phyloP scores from a whole-genome alignment of 192 early-diverging fungal genomes.

The Coemansia sp. region DNA sequence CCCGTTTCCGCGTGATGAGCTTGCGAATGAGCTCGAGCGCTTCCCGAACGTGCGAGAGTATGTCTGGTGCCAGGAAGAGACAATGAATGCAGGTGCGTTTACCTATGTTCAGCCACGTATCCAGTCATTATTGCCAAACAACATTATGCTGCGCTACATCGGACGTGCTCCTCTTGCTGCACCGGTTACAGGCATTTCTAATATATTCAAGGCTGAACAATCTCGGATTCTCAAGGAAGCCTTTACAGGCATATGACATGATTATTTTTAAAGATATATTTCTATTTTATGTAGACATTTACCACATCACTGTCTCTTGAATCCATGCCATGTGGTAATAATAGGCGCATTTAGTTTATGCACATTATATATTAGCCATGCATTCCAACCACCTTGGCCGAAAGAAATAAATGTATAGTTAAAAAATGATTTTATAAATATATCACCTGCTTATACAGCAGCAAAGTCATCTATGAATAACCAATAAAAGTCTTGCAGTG shows the following conservation, averaged over 20 bases:
- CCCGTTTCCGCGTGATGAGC: conserved; percentile 80
- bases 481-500: too few species aligned
- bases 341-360: too few species aligned
- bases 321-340: too few species aligned
- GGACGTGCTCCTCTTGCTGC: conserved; percentile 73
- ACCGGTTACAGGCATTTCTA: conserved; percentile 76
- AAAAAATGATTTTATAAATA: too few species aligned
- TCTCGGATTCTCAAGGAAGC: conserved; percentile 47
- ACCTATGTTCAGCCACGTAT: conserved; percentile 86
- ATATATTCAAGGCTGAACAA: conserved; percentile 69
- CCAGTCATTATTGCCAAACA: conserved; percentile 66
- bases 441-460: too few species aligned
- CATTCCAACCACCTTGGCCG: too few species aligned
- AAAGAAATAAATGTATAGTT: too few species aligned
- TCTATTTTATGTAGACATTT: too few species aligned
- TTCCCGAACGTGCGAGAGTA: conserved; percentile 68
- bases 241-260: not conserved
- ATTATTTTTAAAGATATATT: not conserved
- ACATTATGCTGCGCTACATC: conserved; percentile 60
- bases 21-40: conserved; percentile 62
- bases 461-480: too few species aligned
- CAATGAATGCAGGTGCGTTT: conserved; percentile 89
- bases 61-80: conserved; percentile 88
- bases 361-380: too few species aligned
- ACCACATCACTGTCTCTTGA: too few species aligned